phyloP scores from a whole-genome alignment of 1,139 yeast genomes.

The Saccharomyces pastorianus region DNA sequence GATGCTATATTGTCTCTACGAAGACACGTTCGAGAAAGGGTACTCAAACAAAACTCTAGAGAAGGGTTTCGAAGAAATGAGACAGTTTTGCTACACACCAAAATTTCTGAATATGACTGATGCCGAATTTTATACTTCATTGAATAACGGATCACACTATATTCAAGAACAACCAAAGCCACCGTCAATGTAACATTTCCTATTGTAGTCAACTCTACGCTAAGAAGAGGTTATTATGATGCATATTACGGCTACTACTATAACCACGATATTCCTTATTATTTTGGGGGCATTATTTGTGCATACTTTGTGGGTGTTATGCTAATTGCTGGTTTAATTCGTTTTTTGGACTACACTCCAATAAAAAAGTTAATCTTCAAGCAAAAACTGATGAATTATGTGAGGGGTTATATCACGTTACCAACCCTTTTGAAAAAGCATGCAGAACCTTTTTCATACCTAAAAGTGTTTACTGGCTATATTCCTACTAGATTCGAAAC shows the following conservation, averaged over 20 bases:
- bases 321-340: constrained; percentile 1
- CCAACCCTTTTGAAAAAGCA: constrained; percentile 18
- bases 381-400: constrained; percentile 7
- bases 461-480: constrained; percentile 12
- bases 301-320: no score
- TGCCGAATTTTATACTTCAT: constrained; percentile 8
- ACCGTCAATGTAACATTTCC: constrained; percentile 8
- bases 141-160: constrained; percentile 14
- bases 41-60: constrained; percentile 6
- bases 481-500: constrained; percentile 51
- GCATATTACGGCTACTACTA: constrained; percentile 16
- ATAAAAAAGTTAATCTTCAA: constrained; percentile 9
- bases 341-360: constrained; percentile 11
- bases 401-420: constrained; percentile 13
- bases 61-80: neutral
- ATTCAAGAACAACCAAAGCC: constrained; percentile 2
- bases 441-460: constrained; percentile 6
- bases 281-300: neutral
- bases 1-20: constrained; percentile 16
- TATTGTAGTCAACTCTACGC: constrained; percentile 8
- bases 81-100: constrained; percentile 8
- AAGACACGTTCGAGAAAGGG: constrained; percentile 9
- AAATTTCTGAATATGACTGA: constrained; percentile 7
- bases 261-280: constrained; percentile 16
- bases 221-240: constrained; percentile 7